These are phyloP conservation scores for Penicillium sp. DNA, from an alignment of 2,329 filamentous ascomycete genomes.

Conservation along the genomic window DNA sequence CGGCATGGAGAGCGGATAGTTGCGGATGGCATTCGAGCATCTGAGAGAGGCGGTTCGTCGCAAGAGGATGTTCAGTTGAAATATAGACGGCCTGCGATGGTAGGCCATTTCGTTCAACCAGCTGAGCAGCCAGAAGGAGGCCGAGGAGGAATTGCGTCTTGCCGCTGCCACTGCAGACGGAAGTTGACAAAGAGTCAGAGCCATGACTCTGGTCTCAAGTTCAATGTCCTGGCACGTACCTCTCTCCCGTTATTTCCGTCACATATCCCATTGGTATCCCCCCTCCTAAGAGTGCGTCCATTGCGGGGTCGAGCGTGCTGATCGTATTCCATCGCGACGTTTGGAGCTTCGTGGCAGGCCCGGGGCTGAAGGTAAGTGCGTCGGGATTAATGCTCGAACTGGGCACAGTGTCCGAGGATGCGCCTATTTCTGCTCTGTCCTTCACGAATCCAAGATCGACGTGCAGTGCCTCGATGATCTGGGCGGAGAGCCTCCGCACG, in stretches of 20 bases:
- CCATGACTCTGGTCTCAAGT: not conserved
- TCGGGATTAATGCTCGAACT: slow-evolving; percentile 28
- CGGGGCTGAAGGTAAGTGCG: slow-evolving; percentile 16
- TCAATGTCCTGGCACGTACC: slow-evolving; percentile 48
- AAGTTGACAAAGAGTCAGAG: slow-evolving; percentile 8
- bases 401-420: slow-evolving; percentile 14
- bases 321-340: slow-evolving; percentile 59
- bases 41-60: slow-evolving; percentile 78
- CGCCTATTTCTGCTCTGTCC: slow-evolving; percentile 5
- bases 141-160: slow-evolving; percentile 93
- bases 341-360: slow-evolving; percentile 33
- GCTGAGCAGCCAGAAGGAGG: slow-evolving; percentile 80
- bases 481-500: slow-evolving; percentile 70
- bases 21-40: slow-evolving; percentile 69
- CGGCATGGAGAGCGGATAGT: slow-evolving; percentile 50
- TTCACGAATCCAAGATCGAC: slow-evolving; percentile 55
- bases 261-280: slow-evolving; percentile 80
- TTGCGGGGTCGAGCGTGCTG: slow-evolving; percentile 73
- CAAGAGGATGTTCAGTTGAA: slow-evolving; percentile 84
- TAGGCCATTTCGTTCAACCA: slow-evolving; percentile 71
- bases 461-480: slow-evolving; percentile 68
- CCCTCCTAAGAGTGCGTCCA: slow-evolving; percentile 73
- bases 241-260: slow-evolving; percentile 90
- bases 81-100: slow-evolving; percentile 83
- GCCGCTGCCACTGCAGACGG: slow-evolving; percentile 68